Base-by-base conservation (phyloP, 106 monocot genomes). In the Hemerocallis citrina region DNA sequence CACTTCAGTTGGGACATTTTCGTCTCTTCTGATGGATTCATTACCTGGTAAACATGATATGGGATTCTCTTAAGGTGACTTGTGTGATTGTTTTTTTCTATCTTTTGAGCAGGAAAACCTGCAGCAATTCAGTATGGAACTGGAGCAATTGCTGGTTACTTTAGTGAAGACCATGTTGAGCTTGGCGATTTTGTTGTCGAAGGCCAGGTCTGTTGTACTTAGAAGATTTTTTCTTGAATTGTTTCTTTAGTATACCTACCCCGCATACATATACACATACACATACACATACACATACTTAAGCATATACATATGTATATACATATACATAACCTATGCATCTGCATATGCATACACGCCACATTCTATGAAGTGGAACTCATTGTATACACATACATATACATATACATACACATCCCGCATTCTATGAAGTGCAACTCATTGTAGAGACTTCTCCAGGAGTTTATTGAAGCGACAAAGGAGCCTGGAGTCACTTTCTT, bases 41-140 rank as follows among this genome's bases (percentile, higher is more conserved):
- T 9, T 38, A 37, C 38, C 37, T 59, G 7, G 9, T 59, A 19
- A 59, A 40, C 4, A 39, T 23, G 9, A 23, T 59, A 22, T 22
- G 25, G 11, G 39, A 59, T 39, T 19, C 10, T 24, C 11, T 42
- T 40, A 2, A 22, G 11, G 32, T 22, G 4, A 32, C 23, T 6
- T n/a, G 23, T 16, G 24, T 55, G 30, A 55, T 41, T 40, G 6
- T 41, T 27, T 0, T 39, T 38, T 9, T n/a, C n/a, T 29, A 19
- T 75, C 23, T 42, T 37, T 64, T 66, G 52, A 55, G 32, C 76
- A 92, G 92, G 92, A 23, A 92, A 63, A 41, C 39, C 81, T 68
- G 88, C 84, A 34, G 80, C 52, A 14, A 92, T 92, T 66, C 81
- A 81, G 2, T 92, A 92, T 68, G 92, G 92, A 16, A 78, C 79